phyloP scores from a whole-genome alignment of 106 monocot species.

The Hemerocallis citrina region DNA sequence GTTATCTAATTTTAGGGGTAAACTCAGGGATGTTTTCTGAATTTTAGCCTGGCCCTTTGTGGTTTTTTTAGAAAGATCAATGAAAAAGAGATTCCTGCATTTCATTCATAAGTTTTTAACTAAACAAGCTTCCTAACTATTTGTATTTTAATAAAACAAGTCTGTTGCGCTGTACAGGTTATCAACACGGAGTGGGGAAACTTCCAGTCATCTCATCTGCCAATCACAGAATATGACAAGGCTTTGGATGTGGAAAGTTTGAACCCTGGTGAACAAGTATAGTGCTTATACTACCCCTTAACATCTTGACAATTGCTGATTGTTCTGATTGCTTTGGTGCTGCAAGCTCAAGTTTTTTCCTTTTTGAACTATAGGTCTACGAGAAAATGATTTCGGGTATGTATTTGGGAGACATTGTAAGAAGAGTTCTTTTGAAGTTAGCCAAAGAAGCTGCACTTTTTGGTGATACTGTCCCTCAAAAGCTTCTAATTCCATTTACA shows the following conservation, averaged over 20 bases:
- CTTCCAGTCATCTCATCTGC: constrained; percentile 27
- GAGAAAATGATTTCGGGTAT: constrained; percentile 32
- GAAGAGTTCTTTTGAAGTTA: constrained; percentile 28
- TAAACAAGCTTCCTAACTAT: no score
- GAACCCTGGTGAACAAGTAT: constrained; percentile 32
- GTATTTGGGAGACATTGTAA: constrained; percentile 41
- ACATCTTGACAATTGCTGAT: no score
- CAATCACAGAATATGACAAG: constrained; percentile 26
- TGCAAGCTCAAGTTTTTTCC: not conserved
- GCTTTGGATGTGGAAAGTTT: constrained; percentile 24
- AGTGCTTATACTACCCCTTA: not conserved
- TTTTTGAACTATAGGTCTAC: constrained; percentile 38
- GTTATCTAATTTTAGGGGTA: no score
- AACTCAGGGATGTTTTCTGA: no score
- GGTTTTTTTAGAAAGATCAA: no score
- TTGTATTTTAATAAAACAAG: not conserved
- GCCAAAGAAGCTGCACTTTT: constrained; percentile 25
- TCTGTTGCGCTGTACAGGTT: constrained; percentile 8
- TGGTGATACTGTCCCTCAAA: constrained; percentile 25
- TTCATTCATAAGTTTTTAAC: no score
- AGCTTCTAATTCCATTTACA: constrained; percentile 18
- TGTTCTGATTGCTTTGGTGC: no score
- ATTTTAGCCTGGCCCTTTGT: no score
- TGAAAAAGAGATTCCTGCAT: no score
- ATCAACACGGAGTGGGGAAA: constrained; percentile 45